phyloP scores from a whole-genome alignment of 495 filamentous ascomycete genomes.

The Rhizodiscina lignyota region DNA sequence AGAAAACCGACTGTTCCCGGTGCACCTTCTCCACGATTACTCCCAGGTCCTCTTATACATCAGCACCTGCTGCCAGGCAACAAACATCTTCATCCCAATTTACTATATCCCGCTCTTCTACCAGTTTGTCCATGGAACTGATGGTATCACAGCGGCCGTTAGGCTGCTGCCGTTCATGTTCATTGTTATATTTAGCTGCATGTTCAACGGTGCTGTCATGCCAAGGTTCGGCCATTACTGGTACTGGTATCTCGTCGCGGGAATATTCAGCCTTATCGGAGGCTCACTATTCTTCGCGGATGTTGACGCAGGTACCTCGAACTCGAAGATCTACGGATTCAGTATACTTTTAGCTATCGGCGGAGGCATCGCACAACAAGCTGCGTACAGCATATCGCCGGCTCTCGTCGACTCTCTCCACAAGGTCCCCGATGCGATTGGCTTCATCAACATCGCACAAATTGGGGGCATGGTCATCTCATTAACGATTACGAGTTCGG shows the following conservation, averaged over 20 bases:
- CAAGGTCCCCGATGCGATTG: conserved; percentile 6
- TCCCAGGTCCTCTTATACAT: conserved; percentile 10
- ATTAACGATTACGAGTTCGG: conserved; percentile 7
- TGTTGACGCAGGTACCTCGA: neutral
- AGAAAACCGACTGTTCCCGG: conserved; percentile 6
- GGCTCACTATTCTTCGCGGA: conserved; percentile 8
- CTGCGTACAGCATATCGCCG: conserved; percentile 5
- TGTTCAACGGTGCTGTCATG: conserved; percentile 11
- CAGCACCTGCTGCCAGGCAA: conserved; percentile 3
- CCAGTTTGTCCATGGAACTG: conserved; percentile 10
- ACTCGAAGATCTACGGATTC: conserved; percentile 5
- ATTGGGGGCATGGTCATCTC: conserved; percentile 7
- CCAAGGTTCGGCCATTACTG: conserved; percentile 11
- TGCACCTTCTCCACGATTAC: conserved; percentile 2
- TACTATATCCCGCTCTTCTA: conserved; percentile 19
- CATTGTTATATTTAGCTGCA: conserved; percentile 8
- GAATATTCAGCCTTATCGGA: conserved; percentile 8
- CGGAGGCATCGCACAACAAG: conserved; percentile 4
- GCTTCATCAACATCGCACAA: conserved; percentile 12
- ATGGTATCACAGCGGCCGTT: conserved; percentile 9
- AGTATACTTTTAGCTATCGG: conserved; percentile 3
- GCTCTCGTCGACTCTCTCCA: conserved; percentile 2
- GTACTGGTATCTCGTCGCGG: conserved; percentile 10
- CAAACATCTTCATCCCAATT: conserved; percentile 7
- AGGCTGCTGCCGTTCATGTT: conserved; percentile 15